phyloP scores from a whole-genome alignment of 129 eudicot genomes.

The Centaurea solstitialis region DNA sequence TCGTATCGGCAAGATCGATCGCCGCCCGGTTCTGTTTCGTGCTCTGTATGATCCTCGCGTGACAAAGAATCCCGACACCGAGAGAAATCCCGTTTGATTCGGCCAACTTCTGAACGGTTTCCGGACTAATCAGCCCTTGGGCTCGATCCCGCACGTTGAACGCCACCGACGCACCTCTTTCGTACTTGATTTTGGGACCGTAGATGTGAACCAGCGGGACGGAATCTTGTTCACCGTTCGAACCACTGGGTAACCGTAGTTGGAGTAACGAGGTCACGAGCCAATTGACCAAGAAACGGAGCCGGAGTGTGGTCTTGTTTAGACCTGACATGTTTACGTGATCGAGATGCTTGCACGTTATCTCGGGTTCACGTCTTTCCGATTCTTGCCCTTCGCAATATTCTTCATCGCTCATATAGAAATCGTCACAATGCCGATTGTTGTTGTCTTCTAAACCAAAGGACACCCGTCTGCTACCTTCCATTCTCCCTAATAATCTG shows the following conservation, averaged over 20 bases:
- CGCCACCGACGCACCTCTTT: conserved; percentile 45
- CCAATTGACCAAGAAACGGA: conserved; percentile 44
- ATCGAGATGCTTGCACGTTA: conserved; percentile 44
- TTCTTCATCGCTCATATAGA: conserved; percentile 33
- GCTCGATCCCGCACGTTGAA: conserved; percentile 36
- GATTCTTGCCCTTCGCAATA: conserved; percentile 38
- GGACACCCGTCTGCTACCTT: conserved; percentile 43
- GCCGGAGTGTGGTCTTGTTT: conserved; percentile 40
- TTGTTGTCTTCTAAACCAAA: conserved; percentile 31
- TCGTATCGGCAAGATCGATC: conserved; percentile 33
- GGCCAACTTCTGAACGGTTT: conserved; percentile 35
- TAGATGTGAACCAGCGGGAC: conserved; percentile 44
- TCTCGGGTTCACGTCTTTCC: conserved; percentile 43
- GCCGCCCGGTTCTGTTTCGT: conserved; percentile 26
- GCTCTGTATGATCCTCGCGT: conserved; percentile 40
- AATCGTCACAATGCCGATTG: conserved; percentile 27
- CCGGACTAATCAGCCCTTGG: conserved; percentile 37
- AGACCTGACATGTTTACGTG: conserved; percentile 47
- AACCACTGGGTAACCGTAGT: conserved; percentile 11
- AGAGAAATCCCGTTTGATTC: conserved; percentile 41
- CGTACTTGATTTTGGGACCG: conserved; percentile 46
- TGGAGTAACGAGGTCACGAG: conserved; percentile 45
- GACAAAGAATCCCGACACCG: conserved; percentile 41
- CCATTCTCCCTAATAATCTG: conserved; percentile 40
- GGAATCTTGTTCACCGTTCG: neutral